phyloP scores from a whole-genome alignment of 306 rosid species.

The Acacia confusa region DNA sequence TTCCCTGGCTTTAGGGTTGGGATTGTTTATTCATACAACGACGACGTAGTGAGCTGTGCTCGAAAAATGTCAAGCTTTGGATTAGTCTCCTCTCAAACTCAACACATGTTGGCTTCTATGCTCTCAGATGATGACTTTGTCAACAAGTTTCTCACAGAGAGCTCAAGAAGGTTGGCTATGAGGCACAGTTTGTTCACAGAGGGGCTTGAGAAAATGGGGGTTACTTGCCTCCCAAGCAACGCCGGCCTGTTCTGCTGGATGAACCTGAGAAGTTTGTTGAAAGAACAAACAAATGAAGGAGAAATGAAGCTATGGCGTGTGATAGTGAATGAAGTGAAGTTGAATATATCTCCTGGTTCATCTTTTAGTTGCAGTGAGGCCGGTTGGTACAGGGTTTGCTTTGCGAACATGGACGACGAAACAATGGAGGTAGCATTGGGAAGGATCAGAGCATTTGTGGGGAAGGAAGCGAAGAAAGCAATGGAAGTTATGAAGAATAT shows the following conservation, averaged over 20 bases:
- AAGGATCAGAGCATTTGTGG: conserved; percentile 47
- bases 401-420: conserved; percentile 58
- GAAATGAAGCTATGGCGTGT: conserved; percentile 56
- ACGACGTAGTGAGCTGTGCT: neutral
- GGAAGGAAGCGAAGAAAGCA: conserved; percentile 9
- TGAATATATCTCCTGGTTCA: conserved; percentile 66
- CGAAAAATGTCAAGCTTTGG: conserved; percentile 20
- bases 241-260: conserved; percentile 66
- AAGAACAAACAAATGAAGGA: conserved; percentile 29
- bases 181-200: conserved; percentile 35
- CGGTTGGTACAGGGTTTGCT: conserved; percentile 72
- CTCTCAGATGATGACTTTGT: conserved; percentile 42
- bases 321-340: conserved; percentile 54
- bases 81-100: conserved; percentile 11
- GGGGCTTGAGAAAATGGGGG: conserved; percentile 45
- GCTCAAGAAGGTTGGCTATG: conserved; percentile 41
- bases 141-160: conserved; percentile 33
- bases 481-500: neutral
- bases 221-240: conserved; percentile 46
- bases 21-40: conserved; percentile 3
- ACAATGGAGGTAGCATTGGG: conserved; percentile 49
- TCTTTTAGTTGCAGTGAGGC: conserved; percentile 57
- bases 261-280: conserved; percentile 39
- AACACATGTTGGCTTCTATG: conserved; percentile 2
- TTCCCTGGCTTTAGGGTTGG: conserved; percentile 53